These are phyloP conservation scores for Scheffersomyces titani DNA, from an alignment of 1,139 yeast genomes.

Conservation along the genomic window DNA sequence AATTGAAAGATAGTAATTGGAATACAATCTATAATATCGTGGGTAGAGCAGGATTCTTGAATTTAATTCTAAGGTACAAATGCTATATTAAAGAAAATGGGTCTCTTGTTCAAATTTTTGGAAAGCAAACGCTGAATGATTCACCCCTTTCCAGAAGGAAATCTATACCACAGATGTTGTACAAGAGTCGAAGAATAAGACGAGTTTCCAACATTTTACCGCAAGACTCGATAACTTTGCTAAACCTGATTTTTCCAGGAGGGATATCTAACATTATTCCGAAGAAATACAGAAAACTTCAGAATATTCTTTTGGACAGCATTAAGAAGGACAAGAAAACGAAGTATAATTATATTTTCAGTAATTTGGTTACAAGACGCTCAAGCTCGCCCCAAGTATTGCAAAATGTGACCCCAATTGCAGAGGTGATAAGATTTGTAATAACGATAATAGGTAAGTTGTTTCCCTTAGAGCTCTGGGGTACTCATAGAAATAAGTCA, in stretches of 20 bases:
- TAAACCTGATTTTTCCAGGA: slow-evolving; percentile 5
- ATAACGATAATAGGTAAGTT: slow-evolving; percentile 44
- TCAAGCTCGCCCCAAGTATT: slow-evolving; percentile 11
- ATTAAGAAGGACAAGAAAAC: slow-evolving; percentile 24
- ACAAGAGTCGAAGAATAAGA: slow-evolving; percentile 3
- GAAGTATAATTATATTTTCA: slow-evolving; percentile 27
- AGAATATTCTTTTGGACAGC: slow-evolving; percentile 14
- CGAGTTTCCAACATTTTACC: neutral
- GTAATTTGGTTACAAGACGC: slow-evolving; percentile 15
- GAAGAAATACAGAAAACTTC: slow-evolving; percentile 20
- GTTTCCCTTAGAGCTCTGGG: slow-evolving; percentile 58
- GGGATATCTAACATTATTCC: slow-evolving; percentile 16
- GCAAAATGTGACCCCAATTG: slow-evolving; percentile 22
- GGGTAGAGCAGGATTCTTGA: slow-evolving; percentile 32
- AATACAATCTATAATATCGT: slow-evolving; percentile 28
- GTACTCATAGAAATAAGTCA: slow-evolving; percentile 50
- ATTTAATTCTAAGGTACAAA: slow-evolving; percentile 29
- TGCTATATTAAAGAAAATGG: slow-evolving; percentile 22
- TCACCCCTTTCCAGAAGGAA: slow-evolving; percentile 1
- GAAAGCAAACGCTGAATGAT: slow-evolving; percentile 13
- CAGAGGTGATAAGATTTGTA: slow-evolving; percentile 40
- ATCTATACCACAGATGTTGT: slow-evolving; percentile 12
- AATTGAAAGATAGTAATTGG: slow-evolving; percentile 40
- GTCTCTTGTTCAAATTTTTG: slow-evolving; percentile 36
- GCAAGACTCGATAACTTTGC: slow-evolving; percentile 1